Percentiles rank a stretch among this genome's conserved stretches.
Evolutionary conservation across 2,329 filamentous ascomycete species (phyloP).

Genomic region (Ilyonectria sp.): DNA sequence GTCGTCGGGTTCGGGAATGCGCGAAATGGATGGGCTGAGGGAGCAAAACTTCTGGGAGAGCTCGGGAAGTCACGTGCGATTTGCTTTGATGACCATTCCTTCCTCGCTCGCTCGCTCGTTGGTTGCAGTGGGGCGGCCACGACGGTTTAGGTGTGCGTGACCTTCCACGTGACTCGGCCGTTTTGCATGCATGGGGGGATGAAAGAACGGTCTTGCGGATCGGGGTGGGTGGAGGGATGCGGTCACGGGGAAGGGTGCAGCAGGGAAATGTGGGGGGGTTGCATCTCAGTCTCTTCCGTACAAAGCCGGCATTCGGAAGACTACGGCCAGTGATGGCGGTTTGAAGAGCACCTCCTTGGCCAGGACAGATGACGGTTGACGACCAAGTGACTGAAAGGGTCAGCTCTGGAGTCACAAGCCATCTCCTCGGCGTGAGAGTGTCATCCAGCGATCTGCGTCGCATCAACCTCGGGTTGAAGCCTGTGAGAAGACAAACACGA

Average conservation of each 20-base stretch:
- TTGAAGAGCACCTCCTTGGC: conserved; percentile 7
- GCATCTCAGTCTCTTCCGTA: conserved; percentile 34
- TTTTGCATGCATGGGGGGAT: conserved; percentile 1
- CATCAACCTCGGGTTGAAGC: not conserved
- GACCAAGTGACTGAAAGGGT: conserved; percentile 1
- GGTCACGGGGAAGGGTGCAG: conserved; percentile 28
- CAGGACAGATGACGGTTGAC: conserved; percentile 11
- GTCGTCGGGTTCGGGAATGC: conserved; percentile 49
- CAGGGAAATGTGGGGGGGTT: conserved; percentile 42
- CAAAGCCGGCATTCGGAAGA: conserved; percentile 44
- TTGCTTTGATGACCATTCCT: conserved; percentile 48
- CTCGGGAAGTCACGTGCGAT: conserved; percentile 54
- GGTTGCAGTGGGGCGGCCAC: conserved; percentile 30
- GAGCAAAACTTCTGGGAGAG: conserved; percentile 50
- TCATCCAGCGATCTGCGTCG: not conserved
- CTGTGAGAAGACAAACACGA: not conserved
- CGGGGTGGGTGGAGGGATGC: conserved; percentile 29
- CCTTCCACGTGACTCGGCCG: conserved; percentile 25
- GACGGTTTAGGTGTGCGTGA: conserved; percentile 19
- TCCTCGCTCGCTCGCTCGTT: conserved; percentile 36
- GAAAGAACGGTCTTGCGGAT: conserved; percentile 4
- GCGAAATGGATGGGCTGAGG: conserved; percentile 55
- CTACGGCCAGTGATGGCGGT: conserved; percentile 34
- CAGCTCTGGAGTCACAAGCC: not conserved
- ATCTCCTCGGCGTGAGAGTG: not conserved